Conservation (phyloP, 768 basidiomycete genomes). For the Hygrocybe coccinea region DNA sequence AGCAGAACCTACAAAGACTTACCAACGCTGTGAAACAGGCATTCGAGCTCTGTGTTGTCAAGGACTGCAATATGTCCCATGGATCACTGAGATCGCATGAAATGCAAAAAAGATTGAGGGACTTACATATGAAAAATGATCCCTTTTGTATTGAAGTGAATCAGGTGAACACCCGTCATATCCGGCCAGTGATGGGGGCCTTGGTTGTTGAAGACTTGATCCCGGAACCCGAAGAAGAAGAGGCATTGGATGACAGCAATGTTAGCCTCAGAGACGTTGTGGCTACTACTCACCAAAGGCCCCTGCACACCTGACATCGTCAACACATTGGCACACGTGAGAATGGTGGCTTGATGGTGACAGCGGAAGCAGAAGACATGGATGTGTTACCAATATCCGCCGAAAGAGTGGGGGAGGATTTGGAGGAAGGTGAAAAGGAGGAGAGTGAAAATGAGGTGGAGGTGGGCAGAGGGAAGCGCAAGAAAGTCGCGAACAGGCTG, state of each 20-base stretch:
- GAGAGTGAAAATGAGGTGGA: background rate
- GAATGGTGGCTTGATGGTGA: background rate
- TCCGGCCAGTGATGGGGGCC: background rate
- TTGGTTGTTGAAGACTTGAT: background rate
- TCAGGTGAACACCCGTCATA: too few relatives aligned
- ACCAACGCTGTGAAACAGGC: too few relatives aligned
- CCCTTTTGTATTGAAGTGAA: background rate
- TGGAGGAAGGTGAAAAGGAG: too few relatives aligned
- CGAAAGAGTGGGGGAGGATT: too few relatives aligned
- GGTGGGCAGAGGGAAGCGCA: background rate
- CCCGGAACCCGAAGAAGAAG: slow-evolving; percentile 3
- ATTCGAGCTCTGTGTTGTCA: too few relatives aligned
- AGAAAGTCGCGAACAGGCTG: background rate
- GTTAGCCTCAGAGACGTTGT: slow-evolving; percentile 2
- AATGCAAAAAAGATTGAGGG: slow-evolving; percentile 1
- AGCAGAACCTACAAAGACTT: background rate
- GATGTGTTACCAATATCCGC: background rate
- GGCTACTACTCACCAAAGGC: background rate
- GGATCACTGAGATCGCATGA: background rate
- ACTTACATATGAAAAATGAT: background rate
- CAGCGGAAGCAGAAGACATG: background rate
- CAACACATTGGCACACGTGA: background rate
- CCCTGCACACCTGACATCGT: background rate
- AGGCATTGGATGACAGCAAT: slow-evolving; percentile 1
- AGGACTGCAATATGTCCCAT: background rate